Evolutionary conservation across 169 alveolate genomes (phyloP).

Genomic region (Theileria annulata): DNA sequence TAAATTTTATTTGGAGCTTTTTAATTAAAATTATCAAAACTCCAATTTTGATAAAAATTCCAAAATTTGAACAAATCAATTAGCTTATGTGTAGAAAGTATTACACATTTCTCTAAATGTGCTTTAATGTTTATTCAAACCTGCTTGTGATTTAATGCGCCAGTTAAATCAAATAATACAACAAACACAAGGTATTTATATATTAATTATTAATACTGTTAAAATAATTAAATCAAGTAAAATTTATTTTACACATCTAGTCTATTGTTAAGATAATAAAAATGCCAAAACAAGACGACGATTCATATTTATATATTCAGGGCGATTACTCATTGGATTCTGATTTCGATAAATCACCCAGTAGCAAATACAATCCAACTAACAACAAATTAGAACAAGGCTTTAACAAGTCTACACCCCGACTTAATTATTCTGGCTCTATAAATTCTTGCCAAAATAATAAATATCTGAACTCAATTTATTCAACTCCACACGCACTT

Average conservation of each 20-base stretch:
- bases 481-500: background rate
- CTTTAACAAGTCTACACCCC: background rate
- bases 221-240: too few species aligned
- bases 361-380: background rate
- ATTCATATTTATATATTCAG: constrained; percentile 16
- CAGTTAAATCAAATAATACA: background rate
- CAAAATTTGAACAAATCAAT: background rate
- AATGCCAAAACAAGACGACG: constrained; percentile 1
- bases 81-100: background rate
- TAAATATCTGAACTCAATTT: background rate
- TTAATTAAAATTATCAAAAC: background rate
- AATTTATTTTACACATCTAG: background rate
- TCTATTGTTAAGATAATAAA: background rate
- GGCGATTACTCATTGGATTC: constrained; percentile 16
- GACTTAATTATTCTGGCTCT: background rate
- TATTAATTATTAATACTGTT: too few species aligned
- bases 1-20: background rate
- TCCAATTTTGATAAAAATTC: background rate
- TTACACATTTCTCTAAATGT: background rate
- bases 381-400: background rate
- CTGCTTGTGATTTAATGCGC: constrained; percentile 16
- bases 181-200: background rate
- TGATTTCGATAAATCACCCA: background rate
- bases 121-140: constrained; percentile 10
- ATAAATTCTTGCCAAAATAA: background rate